phyloP scores from a whole-genome alignment of 345 rosid species.

The Carallia brachiata region DNA sequence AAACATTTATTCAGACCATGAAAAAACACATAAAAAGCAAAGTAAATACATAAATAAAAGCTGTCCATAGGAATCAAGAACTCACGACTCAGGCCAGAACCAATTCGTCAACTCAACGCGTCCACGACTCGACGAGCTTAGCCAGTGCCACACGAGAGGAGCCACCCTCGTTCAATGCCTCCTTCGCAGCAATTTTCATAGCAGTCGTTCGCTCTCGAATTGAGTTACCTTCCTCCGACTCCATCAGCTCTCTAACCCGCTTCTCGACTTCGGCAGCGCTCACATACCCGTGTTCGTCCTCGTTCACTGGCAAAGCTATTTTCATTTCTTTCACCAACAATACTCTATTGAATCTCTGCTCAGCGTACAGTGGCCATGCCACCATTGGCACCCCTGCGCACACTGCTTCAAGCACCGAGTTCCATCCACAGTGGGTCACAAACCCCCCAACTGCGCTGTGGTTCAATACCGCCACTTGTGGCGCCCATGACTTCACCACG shows the following conservation, averaged over 20 bases:
- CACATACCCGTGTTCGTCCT: conserved; percentile 46
- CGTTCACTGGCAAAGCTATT: conserved; percentile 43
- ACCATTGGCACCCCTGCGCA: conserved; percentile 54
- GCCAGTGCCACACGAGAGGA: conserved; percentile 36
- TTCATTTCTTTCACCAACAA: conserved; percentile 52
- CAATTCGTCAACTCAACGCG: too few species aligned
- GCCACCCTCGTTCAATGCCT: conserved; percentile 38
- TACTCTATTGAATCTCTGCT: conserved; percentile 35
- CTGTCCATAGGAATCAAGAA: too few species aligned
- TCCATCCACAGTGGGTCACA: conserved; percentile 78
- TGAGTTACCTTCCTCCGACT: conserved; percentile 27
- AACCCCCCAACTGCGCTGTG: conserved; percentile 56
- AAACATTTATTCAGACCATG: too few species aligned
- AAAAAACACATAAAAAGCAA: too few species aligned
- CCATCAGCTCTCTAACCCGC: conserved; percentile 52
- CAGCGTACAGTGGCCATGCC: conserved; percentile 56
- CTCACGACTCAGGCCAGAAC: too few species aligned
- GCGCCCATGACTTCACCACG: conserved; percentile 58
- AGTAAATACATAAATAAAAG: too few species aligned
- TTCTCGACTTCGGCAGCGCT: conserved; percentile 44
- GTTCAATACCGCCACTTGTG: conserved; percentile 50
- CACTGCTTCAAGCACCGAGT: conserved; percentile 55
- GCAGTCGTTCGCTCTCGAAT: conserved; percentile 23
- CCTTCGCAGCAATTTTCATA: conserved; percentile 41
- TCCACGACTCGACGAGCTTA: conserved; percentile 13